phyloP scores from a whole-genome alignment of 345 rosid genomes.

The Ceriops decandra region DNA sequence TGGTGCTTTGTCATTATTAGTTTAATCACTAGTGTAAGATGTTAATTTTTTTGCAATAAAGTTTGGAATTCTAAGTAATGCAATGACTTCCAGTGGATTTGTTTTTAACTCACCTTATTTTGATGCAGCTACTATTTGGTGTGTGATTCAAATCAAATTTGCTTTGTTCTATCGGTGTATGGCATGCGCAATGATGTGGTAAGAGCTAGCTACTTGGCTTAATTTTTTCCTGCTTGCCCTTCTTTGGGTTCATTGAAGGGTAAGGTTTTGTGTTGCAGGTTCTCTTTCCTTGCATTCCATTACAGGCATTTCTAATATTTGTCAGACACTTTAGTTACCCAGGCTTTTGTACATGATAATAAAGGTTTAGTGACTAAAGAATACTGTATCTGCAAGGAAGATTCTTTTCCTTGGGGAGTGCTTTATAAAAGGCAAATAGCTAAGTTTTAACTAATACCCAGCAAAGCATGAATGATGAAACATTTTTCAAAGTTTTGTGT shows the following conservation, averaged over 20 bases:
- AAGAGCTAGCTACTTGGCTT: constrained; percentile 24
- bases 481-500: too few species aligned
- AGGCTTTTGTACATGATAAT: not conserved
- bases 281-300: not conserved
- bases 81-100: too few species aligned
- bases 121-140: constrained; percentile 54
- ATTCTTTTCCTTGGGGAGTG: too few species aligned
- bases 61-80: too few species aligned
- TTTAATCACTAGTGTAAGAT: too few species aligned
- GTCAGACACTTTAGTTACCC: not conserved
- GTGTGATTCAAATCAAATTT: constrained; percentile 56
- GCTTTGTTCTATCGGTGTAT: constrained; percentile 61
- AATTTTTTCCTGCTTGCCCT: not conserved
- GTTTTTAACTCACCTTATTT: not conserved
- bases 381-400: too few species aligned
- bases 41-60: too few species aligned
- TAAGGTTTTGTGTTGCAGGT: not conserved
- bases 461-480: too few species aligned
- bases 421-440: too few species aligned
- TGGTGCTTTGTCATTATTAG: too few species aligned
- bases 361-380: not conserved
- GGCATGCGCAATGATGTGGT: constrained; percentile 48
- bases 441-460: too few species aligned
- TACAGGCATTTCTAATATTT: not conserved
- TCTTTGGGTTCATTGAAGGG: not conserved